Base-by-base conservation (phyloP, 306 rosid genomes). In the Vigna trinervia region DNA sequence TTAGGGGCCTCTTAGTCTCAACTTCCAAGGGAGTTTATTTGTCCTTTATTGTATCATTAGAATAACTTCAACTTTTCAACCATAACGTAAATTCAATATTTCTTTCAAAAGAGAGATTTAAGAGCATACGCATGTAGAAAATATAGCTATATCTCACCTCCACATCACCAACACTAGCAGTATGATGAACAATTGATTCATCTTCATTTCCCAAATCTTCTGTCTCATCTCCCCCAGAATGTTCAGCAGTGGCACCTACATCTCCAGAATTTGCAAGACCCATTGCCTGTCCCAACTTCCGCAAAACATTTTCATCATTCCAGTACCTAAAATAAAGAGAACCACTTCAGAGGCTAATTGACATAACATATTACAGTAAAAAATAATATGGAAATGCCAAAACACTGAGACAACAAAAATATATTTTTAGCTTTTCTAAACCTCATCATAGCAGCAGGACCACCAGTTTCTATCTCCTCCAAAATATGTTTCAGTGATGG, bases 381-480 rank as follows among this genome's bases (percentile, higher is more conserved):
- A 34, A 26, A 26, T 65, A 71, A 63, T 54, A n/a, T 15, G 43
- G 38, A 73, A 73, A 66, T 9, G 28, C 19, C n/a, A 66, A 46
- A 81, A 71, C 77, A 58, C 45, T 23, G n/a, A 69, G 57, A 83
- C 28, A 61, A 61, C 41, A 3, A 12, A 39, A 34, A 48, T 45
- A 6, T 30, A 51, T 14, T n/a, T 13, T 34, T 57, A 74, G n/a
- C 46, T 73, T 30, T 30, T 80, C 51, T 79, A 77, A 69, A 96
- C 99, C 92, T 96, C 99, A 96, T 92, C 99, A 96, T 96, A 63
- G 98, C 97, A 81, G 97, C 89, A 34, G 96, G 98, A 75, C 99
- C 99, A 66, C 98, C 99, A 23, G 81, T 83, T 84, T 96, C 99
- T 84, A 96, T 96, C 85, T 96, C 98, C 28, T 96, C 99, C 80